Conservation (phyloP, 495 filamentous ascomycete genomes). For the Glutinoglossum americanum region DNA sequence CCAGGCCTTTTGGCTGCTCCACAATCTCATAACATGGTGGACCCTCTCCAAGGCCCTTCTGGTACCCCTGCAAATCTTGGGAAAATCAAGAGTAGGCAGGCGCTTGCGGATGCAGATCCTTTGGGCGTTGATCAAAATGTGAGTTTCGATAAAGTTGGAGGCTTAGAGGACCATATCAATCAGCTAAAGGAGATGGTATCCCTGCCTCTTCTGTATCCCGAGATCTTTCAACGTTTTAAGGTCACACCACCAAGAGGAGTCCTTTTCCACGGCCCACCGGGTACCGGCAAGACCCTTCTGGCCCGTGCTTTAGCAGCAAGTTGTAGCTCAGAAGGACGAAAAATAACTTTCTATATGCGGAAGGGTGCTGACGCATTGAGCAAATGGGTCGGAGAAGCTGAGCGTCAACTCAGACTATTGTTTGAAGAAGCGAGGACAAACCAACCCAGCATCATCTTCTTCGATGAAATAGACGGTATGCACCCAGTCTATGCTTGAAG, state of each 20-base stretch:
- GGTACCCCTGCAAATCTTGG: conserved; percentile 72
- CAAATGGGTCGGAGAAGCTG: conserved; percentile 98
- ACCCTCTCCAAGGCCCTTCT: conserved; percentile 34
- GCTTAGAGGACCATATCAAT: conserved; percentile 76
- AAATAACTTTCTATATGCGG: conserved; percentile 97
- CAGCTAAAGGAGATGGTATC: conserved; percentile 97
- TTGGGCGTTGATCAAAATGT: conserved; percentile 79
- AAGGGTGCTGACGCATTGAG: conserved; percentile 93
- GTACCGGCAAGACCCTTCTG: conserved; percentile 90
- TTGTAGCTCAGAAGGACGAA: conserved; percentile 57
- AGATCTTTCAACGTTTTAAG: conserved; percentile 79
- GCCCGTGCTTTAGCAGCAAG: conserved; percentile 77
- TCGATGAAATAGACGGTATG: conserved; percentile 90
- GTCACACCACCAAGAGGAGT: conserved; percentile 88
- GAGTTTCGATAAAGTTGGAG: conserved; percentile 82
- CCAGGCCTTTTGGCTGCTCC: conserved; percentile 30
- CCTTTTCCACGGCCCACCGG: conserved; percentile 88
- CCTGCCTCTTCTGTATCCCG: conserved; percentile 79
- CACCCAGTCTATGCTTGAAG: neutral
- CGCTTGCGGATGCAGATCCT: conserved; percentile 79
- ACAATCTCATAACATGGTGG: conserved; percentile 37
- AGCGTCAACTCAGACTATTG: conserved; percentile 73
- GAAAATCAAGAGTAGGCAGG: conserved; percentile 61
- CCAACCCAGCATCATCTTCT: conserved; percentile 97
- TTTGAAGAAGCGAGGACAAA: conserved; percentile 92